Evolutionary conservation across 2,329 filamentous ascomycete genomes (phyloP).

Genomic region (Ascochyta fabae): DNA sequence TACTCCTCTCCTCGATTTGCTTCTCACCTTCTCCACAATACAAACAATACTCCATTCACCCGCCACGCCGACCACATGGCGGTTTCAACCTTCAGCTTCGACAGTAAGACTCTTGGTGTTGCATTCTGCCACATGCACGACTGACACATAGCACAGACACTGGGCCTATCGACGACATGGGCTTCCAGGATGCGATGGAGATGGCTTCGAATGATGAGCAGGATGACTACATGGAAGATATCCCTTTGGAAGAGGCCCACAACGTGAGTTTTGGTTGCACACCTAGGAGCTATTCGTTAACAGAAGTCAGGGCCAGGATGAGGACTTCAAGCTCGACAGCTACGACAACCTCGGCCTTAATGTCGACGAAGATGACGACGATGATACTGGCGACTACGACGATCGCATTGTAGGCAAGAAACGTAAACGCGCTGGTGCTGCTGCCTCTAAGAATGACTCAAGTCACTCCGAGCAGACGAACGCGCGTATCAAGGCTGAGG

Average conservation of each 20-base stretch:
- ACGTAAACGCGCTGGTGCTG: constrained; percentile 25
- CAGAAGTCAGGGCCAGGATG: constrained; percentile 15
- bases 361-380: constrained; percentile 11
- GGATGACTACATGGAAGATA: constrained; percentile 13
- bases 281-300: constrained; percentile 2
- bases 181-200: constrained; percentile 15
- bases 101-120: constrained; percentile 16
- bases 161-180: constrained; percentile 11
- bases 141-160: constrained; percentile 18
- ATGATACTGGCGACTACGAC: constrained; percentile 17
- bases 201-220: constrained; percentile 11
- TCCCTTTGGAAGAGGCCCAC: background rate
- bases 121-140: background rate
- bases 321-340: constrained; percentile 29
- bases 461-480: constrained; percentile 18
- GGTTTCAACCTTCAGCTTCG: constrained; percentile 20
- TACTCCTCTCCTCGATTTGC: background rate
- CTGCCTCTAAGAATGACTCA: constrained; percentile 6
- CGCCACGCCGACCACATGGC: constrained; percentile 17
- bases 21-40: background rate
- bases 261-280: constrained; percentile 8
- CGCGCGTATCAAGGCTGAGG: constrained; percentile 17
- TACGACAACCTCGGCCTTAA: constrained; percentile 14
- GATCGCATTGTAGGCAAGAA: constrained; percentile 14
- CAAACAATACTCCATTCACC: background rate